phyloP scores from a whole-genome alignment of 192 early-diverging fungal genomes.

The Coemansia sp. region DNA sequence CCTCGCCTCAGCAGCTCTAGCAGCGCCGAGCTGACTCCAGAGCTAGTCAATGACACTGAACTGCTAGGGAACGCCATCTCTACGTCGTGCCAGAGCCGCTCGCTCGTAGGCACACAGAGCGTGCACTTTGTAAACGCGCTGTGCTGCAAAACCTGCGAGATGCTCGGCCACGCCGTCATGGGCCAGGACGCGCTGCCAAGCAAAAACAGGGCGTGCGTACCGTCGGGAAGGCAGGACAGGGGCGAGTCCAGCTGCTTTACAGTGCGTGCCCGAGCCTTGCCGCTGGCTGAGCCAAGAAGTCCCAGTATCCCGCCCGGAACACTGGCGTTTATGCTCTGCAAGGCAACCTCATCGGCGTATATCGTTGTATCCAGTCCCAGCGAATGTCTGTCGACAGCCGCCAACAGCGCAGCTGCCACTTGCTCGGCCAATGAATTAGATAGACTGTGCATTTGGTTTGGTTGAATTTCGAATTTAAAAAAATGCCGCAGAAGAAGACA shows the following conservation, averaged over 20 bases:
- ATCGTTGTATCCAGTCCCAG: constrained; percentile 45
- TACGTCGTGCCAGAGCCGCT: constrained; percentile 32
- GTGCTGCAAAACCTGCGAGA: constrained; percentile 6
- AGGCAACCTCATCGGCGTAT: constrained; percentile 35
- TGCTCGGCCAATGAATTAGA: constrained; percentile 11
- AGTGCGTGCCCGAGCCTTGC: constrained; percentile 13
- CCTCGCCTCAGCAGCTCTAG: constrained; percentile 4
- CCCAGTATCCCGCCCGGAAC: constrained; percentile 20
- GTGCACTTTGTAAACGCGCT: constrained; percentile 19
- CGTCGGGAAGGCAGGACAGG: constrained; percentile 18
- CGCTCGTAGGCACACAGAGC: constrained; percentile 31
- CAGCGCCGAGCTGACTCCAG: constrained; percentile 11
- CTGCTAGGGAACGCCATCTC: constrained; percentile 17
- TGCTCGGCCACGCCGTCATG: constrained; percentile 15
- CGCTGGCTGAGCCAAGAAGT: constrained; percentile 10
- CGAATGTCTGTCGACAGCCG: constrained; percentile 21
- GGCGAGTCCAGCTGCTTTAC: constrained; percentile 13
- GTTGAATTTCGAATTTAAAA: too few species aligned
- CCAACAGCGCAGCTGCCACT: constrained; percentile 4
- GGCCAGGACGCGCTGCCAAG: constrained; percentile 38
- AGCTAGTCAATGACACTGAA: constrained; percentile 8
- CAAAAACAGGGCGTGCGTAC: constrained; percentile 41
- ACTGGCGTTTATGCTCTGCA: constrained; percentile 31
- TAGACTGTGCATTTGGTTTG: too few species aligned
- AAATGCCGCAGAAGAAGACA: too few species aligned